phyloP scores from a whole-genome alignment of 192 early-diverging fungal species.

The Linnemannia exigua region DNA sequence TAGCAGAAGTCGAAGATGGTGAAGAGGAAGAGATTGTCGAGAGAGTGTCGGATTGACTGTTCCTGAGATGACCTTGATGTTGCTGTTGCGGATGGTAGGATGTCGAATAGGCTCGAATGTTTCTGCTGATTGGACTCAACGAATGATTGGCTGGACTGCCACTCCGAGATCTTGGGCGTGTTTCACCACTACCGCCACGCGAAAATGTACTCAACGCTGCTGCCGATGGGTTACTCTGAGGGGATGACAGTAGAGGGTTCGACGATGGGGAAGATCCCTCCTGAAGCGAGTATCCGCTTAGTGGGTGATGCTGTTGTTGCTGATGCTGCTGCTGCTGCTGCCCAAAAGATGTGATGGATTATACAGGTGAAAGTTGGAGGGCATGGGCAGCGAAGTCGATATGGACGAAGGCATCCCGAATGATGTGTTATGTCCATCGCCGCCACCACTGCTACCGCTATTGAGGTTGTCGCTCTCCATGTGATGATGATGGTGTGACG shows the following conservation, averaged over 20 bases:
- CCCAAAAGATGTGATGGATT: neutral
- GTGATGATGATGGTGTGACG: neutral
- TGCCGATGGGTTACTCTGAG: slow-evolving; percentile 1
- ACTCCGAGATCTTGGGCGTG: slow-evolving; percentile 16
- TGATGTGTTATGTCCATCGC: neutral
- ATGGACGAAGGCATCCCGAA: neutral
- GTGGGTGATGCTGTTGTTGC: neutral
- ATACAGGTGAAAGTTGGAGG: neutral
- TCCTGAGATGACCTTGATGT: no score
- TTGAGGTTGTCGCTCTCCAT: neutral
- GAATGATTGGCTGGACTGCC: slow-evolving; percentile 6
- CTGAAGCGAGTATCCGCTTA: neutral
- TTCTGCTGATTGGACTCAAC: neutral
- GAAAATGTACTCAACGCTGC: slow-evolving; percentile 9
- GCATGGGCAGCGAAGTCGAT: neutral
- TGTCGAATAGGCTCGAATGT: neutral
- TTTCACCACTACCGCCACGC: no score
- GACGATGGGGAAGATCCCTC: neutral
- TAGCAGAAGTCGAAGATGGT: neutral
- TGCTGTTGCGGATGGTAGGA: no score
- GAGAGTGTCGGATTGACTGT: neutral
- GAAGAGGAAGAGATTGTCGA: neutral
- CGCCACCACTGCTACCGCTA: neutral
- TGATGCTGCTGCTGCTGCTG: slow-evolving; percentile 22
- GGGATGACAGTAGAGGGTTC: neutral